Evolutionary conservation across 177 flowering plant species (phyloP).

Genomic region (Vitis hybrid): DNA sequence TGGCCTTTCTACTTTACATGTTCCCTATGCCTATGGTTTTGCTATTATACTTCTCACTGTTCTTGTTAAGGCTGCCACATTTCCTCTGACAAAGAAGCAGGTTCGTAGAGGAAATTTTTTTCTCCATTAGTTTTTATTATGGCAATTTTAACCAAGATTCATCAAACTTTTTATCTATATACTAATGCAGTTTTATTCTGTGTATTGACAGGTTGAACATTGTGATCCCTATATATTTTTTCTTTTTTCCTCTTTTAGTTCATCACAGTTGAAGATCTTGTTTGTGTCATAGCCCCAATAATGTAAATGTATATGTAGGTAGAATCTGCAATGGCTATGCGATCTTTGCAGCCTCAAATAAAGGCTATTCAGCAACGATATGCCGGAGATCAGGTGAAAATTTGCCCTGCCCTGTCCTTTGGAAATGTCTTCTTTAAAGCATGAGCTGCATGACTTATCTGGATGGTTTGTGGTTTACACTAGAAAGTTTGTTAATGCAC

Average conservation of each 20-base stretch:
- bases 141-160: background rate
- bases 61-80: conserved; percentile 87
- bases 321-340: conserved; percentile 96
- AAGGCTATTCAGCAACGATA: conserved; percentile 87
- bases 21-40: conserved; percentile 90
- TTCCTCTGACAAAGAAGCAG: conserved; percentile 95
- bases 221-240: background rate
- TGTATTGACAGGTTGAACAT: background rate
- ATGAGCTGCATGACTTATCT: background rate
- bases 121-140: background rate
- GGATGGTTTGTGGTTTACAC: background rate
- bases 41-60: conserved; percentile 91
- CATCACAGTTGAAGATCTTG: background rate
- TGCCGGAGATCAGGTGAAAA: conserved; percentile 84
- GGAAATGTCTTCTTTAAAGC: background rate
- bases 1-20: conserved; percentile 75
- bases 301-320: conserved; percentile 41
- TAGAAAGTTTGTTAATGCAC: no score
- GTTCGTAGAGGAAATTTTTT: conserved; percentile 25
- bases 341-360: conserved; percentile 84
- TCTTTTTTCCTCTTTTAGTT: background rate
- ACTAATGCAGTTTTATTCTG: background rate
- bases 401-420: background rate
- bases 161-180: no score
- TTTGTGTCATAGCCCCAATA: background rate